Evolutionary conservation across 495 filamentous ascomycete species (phyloP), one percentile per base, ranked within the genome.

Genomic region (Aspergillus indologenus): DNA sequence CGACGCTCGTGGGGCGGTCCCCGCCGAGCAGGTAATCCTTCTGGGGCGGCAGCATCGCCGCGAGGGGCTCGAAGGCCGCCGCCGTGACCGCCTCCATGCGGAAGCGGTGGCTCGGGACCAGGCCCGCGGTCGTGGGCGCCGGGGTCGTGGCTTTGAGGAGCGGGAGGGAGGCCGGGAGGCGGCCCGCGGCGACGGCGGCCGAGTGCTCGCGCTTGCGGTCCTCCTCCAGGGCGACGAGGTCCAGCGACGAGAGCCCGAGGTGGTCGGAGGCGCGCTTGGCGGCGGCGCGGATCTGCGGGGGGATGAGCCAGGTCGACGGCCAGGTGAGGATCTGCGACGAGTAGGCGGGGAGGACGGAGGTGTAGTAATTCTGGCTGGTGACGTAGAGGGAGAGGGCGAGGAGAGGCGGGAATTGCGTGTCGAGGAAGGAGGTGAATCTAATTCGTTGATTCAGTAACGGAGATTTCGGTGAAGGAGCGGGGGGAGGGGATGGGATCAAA

Each of bases 381-480:
- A 92, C 86, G 74, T 94, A 98, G 63, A 98, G 87, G 53, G 84
- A 91, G 63, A 93, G 84, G 61, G 90, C 85, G 63, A 94, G 61
- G 54, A 95, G 84, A 20, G 83, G 78, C 63, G 84, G 78, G 45
- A 82, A 87, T 61, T 84, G 83, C 24, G 82, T 78, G 65, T 81
- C 78, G 57, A 91, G 63, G 68, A 88, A 89, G 57, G 88, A 80
- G 59, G 77, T 76, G 68, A 81, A 83, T 9, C 81, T 83, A n/a
- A 58, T 9, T 61, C 56, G 44, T 50, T 17, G 20, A 15, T 45
- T 21, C 45, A 20, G 29, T 21, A 34, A 12, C 9, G 23, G 18
- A 6, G n/a, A 7, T 23, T 50, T 43, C 8, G 14, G 22, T 11
- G 18, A 22, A 43, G 22, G 12, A 53, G 18, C 9, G 19, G 47